Percentiles rank a stretch among this genome's conserved stretches.
phyloP scores from a whole-genome alignment of 805 yeast species.

The Limtongozyma cylindracea region DNA sequence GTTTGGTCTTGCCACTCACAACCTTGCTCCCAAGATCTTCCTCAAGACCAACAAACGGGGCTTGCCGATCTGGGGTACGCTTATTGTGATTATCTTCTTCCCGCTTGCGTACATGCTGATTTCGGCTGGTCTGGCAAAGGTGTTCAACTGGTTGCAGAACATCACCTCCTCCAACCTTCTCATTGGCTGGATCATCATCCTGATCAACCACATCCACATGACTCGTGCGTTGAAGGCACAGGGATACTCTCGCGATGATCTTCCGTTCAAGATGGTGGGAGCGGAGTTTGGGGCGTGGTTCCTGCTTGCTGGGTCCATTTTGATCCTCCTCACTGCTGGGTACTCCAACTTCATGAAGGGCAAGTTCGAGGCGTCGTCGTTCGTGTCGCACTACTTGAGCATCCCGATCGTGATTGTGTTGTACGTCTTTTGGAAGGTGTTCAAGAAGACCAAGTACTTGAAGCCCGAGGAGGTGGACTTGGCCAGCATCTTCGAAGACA shows the following conservation, averaged over 20 bases:
- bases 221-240: slow-evolving; percentile 14
- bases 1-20: slow-evolving; percentile 19
- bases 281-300: slow-evolving; percentile 9
- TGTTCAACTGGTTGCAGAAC: slow-evolving; percentile 10
- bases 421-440: slow-evolving; percentile 8
- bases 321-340: slow-evolving; percentile 11
- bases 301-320: slow-evolving; percentile 5
- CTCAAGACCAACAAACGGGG: slow-evolving; percentile 9
- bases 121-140: slow-evolving; percentile 6
- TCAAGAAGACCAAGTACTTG: slow-evolving; percentile 5
- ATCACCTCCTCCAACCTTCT: slow-evolving; percentile 8
- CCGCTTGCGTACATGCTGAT: slow-evolving; percentile 13
- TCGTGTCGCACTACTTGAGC: slow-evolving; percentile 5
- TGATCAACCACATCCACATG: slow-evolving; percentile 8
- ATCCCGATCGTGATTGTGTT: slow-evolving; percentile 7
- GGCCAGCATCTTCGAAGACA: too few relatives aligned
- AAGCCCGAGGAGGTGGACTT: slow-evolving; percentile 5
- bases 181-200: slow-evolving; percentile 8
- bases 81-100: slow-evolving; percentile 5
- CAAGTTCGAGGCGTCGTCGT: slow-evolving; percentile 4
- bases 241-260: slow-evolving; percentile 7
- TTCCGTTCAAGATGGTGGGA: slow-evolving; percentile 7
- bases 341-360: slow-evolving; percentile 10
- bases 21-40: slow-evolving; percentile 25
- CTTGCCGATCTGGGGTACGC: slow-evolving; percentile 6